A percentile compares a stretch with the other conserved stretches of the same genome.
These are phyloP conservation scores for Aureobasidium sp. DNA, from an alignment of 2,329 filamentous ascomycete species.

Conservation along the genomic window DNA sequence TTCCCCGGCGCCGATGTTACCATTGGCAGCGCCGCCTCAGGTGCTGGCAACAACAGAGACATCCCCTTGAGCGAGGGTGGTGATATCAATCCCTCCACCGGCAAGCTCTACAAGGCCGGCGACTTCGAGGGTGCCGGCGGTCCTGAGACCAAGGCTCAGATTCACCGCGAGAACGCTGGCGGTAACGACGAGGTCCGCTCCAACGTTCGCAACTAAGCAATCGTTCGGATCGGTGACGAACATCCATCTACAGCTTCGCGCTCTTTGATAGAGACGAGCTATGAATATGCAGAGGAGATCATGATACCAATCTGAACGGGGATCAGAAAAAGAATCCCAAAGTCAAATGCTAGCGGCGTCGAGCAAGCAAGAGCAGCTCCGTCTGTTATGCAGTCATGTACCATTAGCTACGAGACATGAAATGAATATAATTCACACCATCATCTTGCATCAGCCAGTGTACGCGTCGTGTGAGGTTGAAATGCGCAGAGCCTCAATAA, in stretches of 20 bases:
- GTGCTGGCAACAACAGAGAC: conserved; percentile 41
- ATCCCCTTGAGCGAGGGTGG: conserved; percentile 44
- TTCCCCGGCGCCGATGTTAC: conserved; percentile 41
- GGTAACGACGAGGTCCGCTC: conserved; percentile 35
- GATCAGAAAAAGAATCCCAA: not conserved
- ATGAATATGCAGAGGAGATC: not conserved
- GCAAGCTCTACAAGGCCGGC: conserved; percentile 34
- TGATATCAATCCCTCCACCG: conserved; percentile 34
- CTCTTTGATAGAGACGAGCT: conserved; percentile 8
- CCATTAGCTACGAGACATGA: conserved; percentile 13
- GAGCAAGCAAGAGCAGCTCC: conserved; percentile 10
- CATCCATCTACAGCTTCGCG: not conserved
- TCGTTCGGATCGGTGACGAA: not conserved
- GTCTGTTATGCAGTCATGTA: conserved; percentile 5
- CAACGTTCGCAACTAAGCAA: conserved; percentile 11
- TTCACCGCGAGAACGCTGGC: conserved; percentile 32
- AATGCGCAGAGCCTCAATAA: no score
- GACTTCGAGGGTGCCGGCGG: conserved; percentile 45
- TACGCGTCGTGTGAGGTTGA: not conserved
- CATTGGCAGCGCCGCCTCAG: conserved; percentile 39
- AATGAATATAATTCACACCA: not conserved
- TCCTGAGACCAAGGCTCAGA: conserved; percentile 39
- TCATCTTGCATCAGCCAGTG: not conserved
- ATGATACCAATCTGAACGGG: conserved; percentile 4
- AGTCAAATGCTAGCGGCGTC: conserved; percentile 8